Conservation (phyloP, 768 basidiomycete genomes). For the Hygrocybe coccinea region DNA sequence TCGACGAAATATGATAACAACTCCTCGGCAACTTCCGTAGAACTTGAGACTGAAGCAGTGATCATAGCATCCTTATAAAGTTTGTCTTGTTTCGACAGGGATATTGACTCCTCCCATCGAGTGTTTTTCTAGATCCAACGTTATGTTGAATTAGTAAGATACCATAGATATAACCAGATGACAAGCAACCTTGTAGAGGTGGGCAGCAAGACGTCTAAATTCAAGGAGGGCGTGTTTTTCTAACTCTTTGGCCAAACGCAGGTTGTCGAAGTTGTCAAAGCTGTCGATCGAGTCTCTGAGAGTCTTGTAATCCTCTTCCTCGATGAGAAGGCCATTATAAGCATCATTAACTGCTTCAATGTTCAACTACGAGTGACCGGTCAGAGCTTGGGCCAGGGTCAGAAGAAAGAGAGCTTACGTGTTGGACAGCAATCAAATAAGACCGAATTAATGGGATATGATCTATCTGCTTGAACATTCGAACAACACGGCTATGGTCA, state of each 20-base stretch:
- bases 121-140: conserved; percentile 68
- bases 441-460: conserved; percentile 94
- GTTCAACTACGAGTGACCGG: conserved; percentile 62
- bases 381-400: not conserved
- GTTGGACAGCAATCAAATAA: conserved; percentile 96
- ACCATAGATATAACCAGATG: not conserved
- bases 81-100: conserved; percentile 92
- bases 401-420: conserved; percentile 45
- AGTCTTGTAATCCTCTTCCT: conserved; percentile 98
- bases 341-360: conserved; percentile 97
- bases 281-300: conserved; percentile 96
- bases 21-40: conserved; percentile 91
- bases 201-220: conserved; percentile 91
- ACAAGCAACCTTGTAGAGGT: conserved; percentile 80
- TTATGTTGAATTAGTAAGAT: not conserved
- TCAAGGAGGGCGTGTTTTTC: conserved; percentile 90
- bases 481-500: conserved; percentile 92
- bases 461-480: conserved; percentile 91
- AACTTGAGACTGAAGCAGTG: conserved; percentile 80
- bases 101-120: conserved; percentile 95
- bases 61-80: conserved; percentile 95
- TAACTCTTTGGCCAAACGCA: conserved; percentile 75
- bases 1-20: conserved; percentile 94
- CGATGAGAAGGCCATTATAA: conserved; percentile 96
- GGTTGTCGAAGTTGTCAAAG: conserved; percentile 96